These are phyloP conservation scores for Diaporthe destruens DNA, from an alignment of 2,329 filamentous ascomycete genomes.

Conservation along the genomic window DNA sequence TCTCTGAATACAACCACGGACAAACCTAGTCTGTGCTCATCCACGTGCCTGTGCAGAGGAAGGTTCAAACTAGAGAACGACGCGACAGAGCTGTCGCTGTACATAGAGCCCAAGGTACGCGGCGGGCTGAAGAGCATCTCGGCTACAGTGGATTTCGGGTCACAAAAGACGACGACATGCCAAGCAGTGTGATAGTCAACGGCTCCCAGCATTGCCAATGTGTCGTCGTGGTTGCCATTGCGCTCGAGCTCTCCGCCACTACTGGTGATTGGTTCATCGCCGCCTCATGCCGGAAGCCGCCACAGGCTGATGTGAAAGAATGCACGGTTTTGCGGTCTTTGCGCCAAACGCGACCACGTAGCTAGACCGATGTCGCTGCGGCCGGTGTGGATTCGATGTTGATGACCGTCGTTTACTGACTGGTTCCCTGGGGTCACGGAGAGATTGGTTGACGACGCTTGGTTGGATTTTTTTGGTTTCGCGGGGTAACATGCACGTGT, in stretches of 20 bases:
- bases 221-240: background rate
- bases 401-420: conserved; percentile 2
- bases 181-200: conserved; percentile 30
- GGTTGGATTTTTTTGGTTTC: conserved; percentile 15
- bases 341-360: conserved; percentile 24
- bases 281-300: conserved; percentile 25
- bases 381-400: conserved; percentile 17
- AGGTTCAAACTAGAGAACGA: background rate
- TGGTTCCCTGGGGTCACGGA: conserved; percentile 5
- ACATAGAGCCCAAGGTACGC: background rate
- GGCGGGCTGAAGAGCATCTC: background rate
- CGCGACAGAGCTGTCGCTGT: background rate
- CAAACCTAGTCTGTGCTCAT: conserved; percentile 17
- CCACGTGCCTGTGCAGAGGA: conserved; percentile 17
- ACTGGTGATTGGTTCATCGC: conserved; percentile 20
- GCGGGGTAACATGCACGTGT: conserved; percentile 17
- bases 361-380: conserved; percentile 10
- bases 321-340: conserved; percentile 14
- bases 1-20: conserved; percentile 12
- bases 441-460: conserved; percentile 28
- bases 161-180: background rate
- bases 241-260: conserved; percentile 6
- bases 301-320: conserved; percentile 17
- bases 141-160: background rate
- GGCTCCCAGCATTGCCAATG: conserved; percentile 33